Percentiles rank a stretch among this genome's conserved stretches.
These are phyloP conservation scores for Achaetomium macrosporum DNA, from an alignment of 2,329 filamentous ascomycete genomes.

Conservation along the genomic window DNA sequence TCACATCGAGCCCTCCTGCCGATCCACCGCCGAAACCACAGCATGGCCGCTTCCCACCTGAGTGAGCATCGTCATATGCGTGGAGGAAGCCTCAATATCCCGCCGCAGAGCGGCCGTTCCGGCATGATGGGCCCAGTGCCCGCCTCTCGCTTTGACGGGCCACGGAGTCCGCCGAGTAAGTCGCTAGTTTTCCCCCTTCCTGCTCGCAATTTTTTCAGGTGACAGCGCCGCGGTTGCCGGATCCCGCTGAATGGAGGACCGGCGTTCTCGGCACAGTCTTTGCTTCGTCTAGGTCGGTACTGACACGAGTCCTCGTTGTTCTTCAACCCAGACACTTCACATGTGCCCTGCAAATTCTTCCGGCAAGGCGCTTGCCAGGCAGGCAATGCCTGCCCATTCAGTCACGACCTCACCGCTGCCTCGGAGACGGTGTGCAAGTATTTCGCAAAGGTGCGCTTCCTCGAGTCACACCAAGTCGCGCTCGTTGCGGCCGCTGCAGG, in stretches of 20 bases:
- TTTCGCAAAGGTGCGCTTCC: conserved; percentile 77
- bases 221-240: no score
- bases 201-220: neutral
- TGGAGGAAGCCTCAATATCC: conserved; percentile 52
- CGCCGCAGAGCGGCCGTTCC: conserved; percentile 29
- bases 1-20: neutral
- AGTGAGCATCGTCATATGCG: conserved; percentile 42
- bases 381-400: conserved; percentile 91
- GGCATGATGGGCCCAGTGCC: conserved; percentile 34
- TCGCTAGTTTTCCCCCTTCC: conserved; percentile 20
- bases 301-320: neutral
- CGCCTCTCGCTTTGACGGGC: conserved; percentile 48
- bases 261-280: neutral
- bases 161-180: conserved; percentile 58
- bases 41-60: conserved; percentile 27
- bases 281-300: neutral
- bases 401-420: conserved; percentile 81
- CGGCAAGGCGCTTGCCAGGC: conserved; percentile 94
- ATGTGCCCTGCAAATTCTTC: conserved; percentile 99
- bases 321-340: conserved; percentile 69
- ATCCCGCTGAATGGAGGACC: neutral
- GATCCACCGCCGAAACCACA: conserved; percentile 6
- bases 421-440: conserved; percentile 95
- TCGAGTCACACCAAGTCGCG: neutral
- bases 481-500: neutral